Base-by-base conservation (phyloP, 495 filamentous ascomycete genomes). In the Trichoderma gamsii region DNA sequence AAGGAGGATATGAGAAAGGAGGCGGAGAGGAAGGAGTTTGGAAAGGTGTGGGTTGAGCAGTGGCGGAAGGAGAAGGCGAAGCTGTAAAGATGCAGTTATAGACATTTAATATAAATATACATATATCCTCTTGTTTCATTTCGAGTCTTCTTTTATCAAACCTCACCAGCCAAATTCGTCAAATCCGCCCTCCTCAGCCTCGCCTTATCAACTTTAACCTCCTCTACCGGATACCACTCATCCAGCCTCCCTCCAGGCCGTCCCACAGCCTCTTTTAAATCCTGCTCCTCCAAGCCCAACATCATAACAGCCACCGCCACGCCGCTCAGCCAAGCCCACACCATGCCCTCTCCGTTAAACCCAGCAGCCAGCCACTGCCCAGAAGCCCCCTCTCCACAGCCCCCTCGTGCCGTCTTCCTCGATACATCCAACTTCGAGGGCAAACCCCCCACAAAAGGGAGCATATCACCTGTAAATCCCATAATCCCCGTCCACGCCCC, bases 301-400 rank as follows among this genome's bases (percentile, higher is more conserved):
- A 82, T 41, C 78, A 81, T 80, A 29, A 71, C 67, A 8, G 74
- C 82, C 3, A 82, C 23, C n/a, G 75, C 82, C 12, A 71, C 74
- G 2, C 81, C 82, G 61, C 72, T 77, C 8, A 79, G 69, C 82
- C 82, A 84, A 18, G 79, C 76, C 72, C 78, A 79, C 18, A 75
- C 78, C 78, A 85, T 82, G 29, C 83, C 83, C 32, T 84, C 77
- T 16, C 80, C 82, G 51, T 71, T 72, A 67, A 79, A 85, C 3
- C 81, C 83, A 0, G 78, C 80, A 12, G 76, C 71, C 7, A 85
- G 74, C 81, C 81, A 85, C 69, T 85, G 81, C 12, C 73, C 73
- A 0, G 64, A 68, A 44, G 35, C 35, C 35, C 64, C 52, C 12
- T 68, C 56, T 29, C 32, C 61, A 29, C 65, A 46, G 4, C 38